These are phyloP conservation scores for Russula lepida DNA, from an alignment of 768 basidiomycete genomes.

Conservation along the genomic window DNA sequence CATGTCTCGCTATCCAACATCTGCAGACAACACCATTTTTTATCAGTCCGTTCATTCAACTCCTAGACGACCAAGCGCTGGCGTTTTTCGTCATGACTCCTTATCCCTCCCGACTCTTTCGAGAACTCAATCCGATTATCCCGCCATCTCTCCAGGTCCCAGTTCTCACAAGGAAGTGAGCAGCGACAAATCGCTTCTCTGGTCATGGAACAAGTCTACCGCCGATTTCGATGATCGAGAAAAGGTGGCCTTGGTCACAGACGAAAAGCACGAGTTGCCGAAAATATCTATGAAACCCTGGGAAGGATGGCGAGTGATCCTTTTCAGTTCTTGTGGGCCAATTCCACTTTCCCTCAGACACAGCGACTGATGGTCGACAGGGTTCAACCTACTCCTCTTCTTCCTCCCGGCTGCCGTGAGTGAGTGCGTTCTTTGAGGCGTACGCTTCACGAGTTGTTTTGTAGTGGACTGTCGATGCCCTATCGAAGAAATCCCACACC, in stretches of 20 bases:
- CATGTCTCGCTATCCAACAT: constrained; percentile 12
- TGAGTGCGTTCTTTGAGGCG: constrained; percentile 2
- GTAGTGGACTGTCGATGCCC: constrained; percentile 50
- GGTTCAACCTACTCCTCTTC: constrained; percentile 61
- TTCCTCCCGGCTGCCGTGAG: constrained; percentile 63
- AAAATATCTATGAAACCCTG: constrained; percentile 22
- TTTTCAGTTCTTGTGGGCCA: constrained; percentile 47
- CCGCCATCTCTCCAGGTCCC: neutral
- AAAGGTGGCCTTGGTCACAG: constrained; percentile 13
- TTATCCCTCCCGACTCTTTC: constrained; percentile 13
- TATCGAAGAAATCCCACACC: constrained; percentile 40
- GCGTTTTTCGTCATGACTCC: constrained; percentile 16
- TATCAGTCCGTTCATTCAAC: constrained; percentile 16
- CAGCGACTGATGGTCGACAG: constrained; percentile 29
- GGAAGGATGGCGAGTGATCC: constrained; percentile 46
- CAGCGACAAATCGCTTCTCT: neutral
- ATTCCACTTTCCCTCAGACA: neutral
- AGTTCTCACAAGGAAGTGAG: neutral
- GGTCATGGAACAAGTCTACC: constrained; percentile 7
- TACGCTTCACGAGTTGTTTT: neutral
- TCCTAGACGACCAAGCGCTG: constrained; percentile 16
- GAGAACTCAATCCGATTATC: constrained; percentile 6
- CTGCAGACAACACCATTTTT: constrained; percentile 12
- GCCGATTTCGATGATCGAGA: constrained; percentile 13
- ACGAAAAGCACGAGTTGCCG: constrained; percentile 1